phyloP scores from a whole-genome alignment of 2,329 filamentous ascomycete genomes.

The Beauveria rudraprayagi region DNA sequence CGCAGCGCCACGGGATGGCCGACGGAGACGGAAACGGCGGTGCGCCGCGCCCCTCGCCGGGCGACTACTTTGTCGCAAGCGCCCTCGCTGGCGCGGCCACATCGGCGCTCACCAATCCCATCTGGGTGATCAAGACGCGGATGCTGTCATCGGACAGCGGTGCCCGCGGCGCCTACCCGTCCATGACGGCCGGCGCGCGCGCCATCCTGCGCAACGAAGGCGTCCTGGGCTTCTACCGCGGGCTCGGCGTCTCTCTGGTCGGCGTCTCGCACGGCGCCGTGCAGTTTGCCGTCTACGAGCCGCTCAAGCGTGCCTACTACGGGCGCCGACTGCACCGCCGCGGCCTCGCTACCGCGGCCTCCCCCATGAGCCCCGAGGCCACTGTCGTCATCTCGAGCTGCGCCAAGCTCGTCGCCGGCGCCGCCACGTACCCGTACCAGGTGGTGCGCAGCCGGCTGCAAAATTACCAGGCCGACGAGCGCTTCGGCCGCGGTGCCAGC shows the following conservation, averaged over 20 bases:
- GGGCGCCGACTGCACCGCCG: constrained; percentile 24
- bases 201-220: constrained; percentile 67
- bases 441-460: constrained; percentile 83
- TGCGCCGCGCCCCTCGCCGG: constrained; percentile 31
- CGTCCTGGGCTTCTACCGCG: constrained; percentile 74
- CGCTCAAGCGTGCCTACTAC: constrained; percentile 50
- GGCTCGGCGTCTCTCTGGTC: constrained; percentile 71
- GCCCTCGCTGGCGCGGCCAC: constrained; percentile 64
- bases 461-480: constrained; percentile 71
- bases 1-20: constrained; percentile 16
- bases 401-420: constrained; percentile 84
- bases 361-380: constrained; percentile 57
- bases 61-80: constrained; percentile 76
- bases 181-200: constrained; percentile 61
- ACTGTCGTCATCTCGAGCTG: constrained; percentile 72
- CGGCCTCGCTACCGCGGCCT: constrained; percentile 14
- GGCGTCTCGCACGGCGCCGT: constrained; percentile 89
- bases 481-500: constrained; percentile 60
- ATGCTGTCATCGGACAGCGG: constrained; percentile 82
- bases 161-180: constrained; percentile 70
- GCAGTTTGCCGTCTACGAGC: constrained; percentile 93
- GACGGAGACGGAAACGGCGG: neutral
- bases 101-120: constrained; percentile 79
- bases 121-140: constrained; percentile 97
- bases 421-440: constrained; percentile 89